Evolutionary conservation across 1,139 yeast species (phyloP).

Genomic region (Suhomyces taliae): DNA sequence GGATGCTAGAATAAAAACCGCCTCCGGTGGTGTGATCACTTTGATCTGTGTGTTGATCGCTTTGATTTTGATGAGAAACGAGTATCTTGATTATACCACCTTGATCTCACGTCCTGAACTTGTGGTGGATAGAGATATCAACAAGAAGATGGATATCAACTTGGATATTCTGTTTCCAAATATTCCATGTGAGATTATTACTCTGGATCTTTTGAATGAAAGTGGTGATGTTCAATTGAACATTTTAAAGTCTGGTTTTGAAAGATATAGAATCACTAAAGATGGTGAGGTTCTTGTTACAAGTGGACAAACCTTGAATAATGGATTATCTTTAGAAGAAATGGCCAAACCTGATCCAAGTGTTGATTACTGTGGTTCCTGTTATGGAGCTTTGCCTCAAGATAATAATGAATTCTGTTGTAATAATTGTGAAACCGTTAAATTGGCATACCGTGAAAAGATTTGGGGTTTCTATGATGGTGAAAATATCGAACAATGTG

Average conservation of each 20-base stretch:
- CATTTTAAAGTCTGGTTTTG: slow-evolving; percentile 67
- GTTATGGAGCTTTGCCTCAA: slow-evolving; percentile 83
- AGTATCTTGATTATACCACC: slow-evolving; percentile 70
- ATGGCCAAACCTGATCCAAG: slow-evolving; percentile 40
- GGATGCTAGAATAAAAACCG: slow-evolving; percentile 84
- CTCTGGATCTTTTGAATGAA: slow-evolving; percentile 63
- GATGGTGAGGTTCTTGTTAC: slow-evolving; percentile 31
- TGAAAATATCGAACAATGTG: slow-evolving; percentile 83
- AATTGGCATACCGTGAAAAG: slow-evolving; percentile 69
- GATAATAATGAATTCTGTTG: slow-evolving; percentile 68
- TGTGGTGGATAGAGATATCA: slow-evolving; percentile 84
- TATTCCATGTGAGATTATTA: slow-evolving; percentile 72
- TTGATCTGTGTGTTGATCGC: slow-evolving; percentile 65
- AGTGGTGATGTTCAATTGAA: slow-evolving; percentile 83
- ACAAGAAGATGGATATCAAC: slow-evolving; percentile 72
- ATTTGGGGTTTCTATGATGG: slow-evolving; percentile 95
- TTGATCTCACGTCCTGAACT: slow-evolving; percentile 75
- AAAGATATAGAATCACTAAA: slow-evolving; percentile 60
- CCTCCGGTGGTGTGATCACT: slow-evolving; percentile 88
- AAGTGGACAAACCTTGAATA: slow-evolving; percentile 20
- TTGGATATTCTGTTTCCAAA: slow-evolving; percentile 80
- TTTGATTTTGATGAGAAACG: slow-evolving; percentile 63
- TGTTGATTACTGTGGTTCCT: slow-evolving; percentile 72
- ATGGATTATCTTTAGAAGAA: slow-evolving; percentile 30
- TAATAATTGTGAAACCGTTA: slow-evolving; percentile 81